These are phyloP conservation scores for Castanea crenata DNA, from an alignment of 306 rosid species.

Conservation along the genomic window DNA sequence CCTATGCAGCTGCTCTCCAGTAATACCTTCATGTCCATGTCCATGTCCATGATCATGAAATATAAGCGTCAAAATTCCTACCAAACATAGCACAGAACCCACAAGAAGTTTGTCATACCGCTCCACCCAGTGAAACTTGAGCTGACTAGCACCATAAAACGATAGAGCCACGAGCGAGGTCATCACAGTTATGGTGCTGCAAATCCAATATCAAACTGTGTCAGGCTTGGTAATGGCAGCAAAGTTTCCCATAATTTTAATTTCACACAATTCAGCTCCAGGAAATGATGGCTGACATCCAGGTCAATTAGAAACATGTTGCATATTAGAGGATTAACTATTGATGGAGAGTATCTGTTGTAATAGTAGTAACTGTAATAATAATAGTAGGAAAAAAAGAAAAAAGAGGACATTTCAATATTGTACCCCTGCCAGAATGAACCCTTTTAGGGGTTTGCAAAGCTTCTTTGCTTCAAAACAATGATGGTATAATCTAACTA, in stretches of 20 bases:
- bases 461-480: slow-evolving; percentile 3
- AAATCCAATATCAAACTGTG: slow-evolving; percentile 26
- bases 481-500: not conserved
- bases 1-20: slow-evolving; percentile 64
- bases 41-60: slow-evolving; percentile 56
- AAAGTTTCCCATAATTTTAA: slow-evolving; percentile 18
- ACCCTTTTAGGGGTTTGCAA: not conserved
- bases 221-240: slow-evolving; percentile 7
- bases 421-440: slow-evolving; percentile 3
- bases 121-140: slow-evolving; percentile 98
- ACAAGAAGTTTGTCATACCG: slow-evolving; percentile 92
- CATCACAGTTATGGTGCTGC: slow-evolving; percentile 95
- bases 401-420: not conserved
- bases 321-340: not conserved
- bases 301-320: not conserved
- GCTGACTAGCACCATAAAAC: slow-evolving; percentile 95
- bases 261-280: slow-evolving; percentile 4
- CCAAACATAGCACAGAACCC: slow-evolving; percentile 81
- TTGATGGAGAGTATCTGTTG: no score
- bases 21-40: slow-evolving; percentile 34
- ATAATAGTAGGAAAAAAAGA: no score
- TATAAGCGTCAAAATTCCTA: slow-evolving; percentile 78
- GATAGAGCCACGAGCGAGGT: slow-evolving; percentile 94
- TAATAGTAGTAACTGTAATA: no score
- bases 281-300: not conserved